phyloP scores from a whole-genome alignment of 495 filamentous ascomycete species.

The Lasiosphaeria hispida region DNA sequence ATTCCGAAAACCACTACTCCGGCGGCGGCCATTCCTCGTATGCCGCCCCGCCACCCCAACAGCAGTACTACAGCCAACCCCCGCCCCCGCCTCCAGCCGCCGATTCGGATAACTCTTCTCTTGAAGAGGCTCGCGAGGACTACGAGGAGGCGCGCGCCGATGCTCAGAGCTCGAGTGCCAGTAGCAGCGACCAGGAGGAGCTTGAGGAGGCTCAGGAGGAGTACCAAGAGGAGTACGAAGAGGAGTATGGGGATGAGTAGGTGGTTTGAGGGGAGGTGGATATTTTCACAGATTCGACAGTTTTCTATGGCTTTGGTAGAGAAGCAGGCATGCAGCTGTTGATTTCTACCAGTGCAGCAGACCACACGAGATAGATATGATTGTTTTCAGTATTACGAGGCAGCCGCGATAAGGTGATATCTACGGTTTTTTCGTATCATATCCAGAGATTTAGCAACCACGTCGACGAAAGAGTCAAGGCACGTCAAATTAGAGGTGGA shows the following conservation, averaged over 20 bases:
- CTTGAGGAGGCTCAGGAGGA: constrained; percentile 45
- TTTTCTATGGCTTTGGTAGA: background rate
- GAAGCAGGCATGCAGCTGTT: too few species aligned
- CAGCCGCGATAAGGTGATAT: too few species aligned
- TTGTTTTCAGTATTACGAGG: too few species aligned
- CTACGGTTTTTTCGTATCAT: too few species aligned
- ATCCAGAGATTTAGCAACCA: too few species aligned
- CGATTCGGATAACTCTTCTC: constrained; percentile 32
- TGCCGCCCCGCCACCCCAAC: background rate
- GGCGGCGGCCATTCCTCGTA: background rate
- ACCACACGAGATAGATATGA: too few species aligned
- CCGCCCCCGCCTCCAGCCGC: constrained; percentile 15
- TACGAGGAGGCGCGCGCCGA: constrained; percentile 40
- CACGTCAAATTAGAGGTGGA: too few species aligned
- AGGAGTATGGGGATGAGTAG: constrained; percentile 44
- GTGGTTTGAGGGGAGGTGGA: too few species aligned
- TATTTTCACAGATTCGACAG: background rate
- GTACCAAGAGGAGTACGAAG: constrained; percentile 50
- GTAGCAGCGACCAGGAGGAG: constrained; percentile 44
- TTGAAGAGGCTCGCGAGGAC: constrained; percentile 35
- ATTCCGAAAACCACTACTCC: constrained; percentile 15
- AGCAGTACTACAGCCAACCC: background rate
- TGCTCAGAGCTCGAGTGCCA: constrained; percentile 35
- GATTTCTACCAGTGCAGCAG: too few species aligned
- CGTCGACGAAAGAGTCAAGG: too few species aligned